A percentile compares a stretch with the other conserved stretches of the same genome.
Evolutionary conservation across 2,329 filamentous ascomycete species (phyloP).

Genomic region (Lecanicillium sp.): DNA sequence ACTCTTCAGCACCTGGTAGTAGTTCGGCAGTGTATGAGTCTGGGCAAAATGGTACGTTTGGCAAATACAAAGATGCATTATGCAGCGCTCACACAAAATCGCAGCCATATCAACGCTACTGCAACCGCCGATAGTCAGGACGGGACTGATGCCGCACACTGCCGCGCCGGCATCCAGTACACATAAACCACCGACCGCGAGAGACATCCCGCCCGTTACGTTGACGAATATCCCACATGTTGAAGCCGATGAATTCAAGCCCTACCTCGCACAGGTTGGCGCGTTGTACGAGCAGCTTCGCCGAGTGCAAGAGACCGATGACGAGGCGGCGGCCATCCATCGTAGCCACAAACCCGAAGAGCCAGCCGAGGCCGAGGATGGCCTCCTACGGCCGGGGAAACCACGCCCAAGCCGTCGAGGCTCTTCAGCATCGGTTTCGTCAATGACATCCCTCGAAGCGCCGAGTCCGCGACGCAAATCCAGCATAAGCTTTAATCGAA

Average conservation of each 20-base stretch:
- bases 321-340: constrained; percentile 45
- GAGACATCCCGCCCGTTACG: constrained; percentile 88
- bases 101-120: constrained; percentile 88
- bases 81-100: constrained; percentile 2
- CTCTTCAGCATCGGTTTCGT: constrained; percentile 37
- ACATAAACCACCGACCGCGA: constrained; percentile 74
- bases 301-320: constrained; percentile 70
- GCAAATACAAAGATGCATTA: not conserved
- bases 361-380: constrained; percentile 30
- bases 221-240: constrained; percentile 82
- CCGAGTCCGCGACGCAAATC: constrained; percentile 34
- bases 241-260: constrained; percentile 69
- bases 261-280: constrained; percentile 80
- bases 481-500: constrained; percentile 44
- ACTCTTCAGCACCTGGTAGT: constrained; percentile 54
- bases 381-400: constrained; percentile 36
- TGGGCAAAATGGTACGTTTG: constrained; percentile 67
- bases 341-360: constrained; percentile 35
- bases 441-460: constrained; percentile 41
- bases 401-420: constrained; percentile 21
- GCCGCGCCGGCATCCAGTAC: constrained; percentile 60
- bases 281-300: constrained; percentile 84
- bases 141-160: constrained; percentile 75
- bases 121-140: constrained; percentile 81
- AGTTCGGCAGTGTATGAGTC: constrained; percentile 56